Evolutionary conservation across 371 early-diverging fungal genomes (phyloP).

Genomic region (Mucor mucedo): DNA sequence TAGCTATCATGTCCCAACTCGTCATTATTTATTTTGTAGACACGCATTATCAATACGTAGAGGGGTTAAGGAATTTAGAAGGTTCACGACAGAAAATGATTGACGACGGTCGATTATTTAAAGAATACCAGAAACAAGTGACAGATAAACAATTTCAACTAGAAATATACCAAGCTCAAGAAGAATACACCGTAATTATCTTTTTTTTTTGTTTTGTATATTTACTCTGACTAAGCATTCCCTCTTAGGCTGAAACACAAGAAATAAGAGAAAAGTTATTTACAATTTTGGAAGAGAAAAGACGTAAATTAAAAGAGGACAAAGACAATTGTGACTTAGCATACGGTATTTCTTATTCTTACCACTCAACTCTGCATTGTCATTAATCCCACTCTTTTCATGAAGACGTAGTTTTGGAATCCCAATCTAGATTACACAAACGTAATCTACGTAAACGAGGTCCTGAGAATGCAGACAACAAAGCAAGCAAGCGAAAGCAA

Average conservation of each 20-base stretch:
- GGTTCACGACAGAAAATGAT: constrained; percentile 60
- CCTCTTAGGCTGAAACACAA: constrained; percentile 62
- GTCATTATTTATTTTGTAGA: constrained; percentile 33
- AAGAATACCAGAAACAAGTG: constrained; percentile 72
- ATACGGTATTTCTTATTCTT: constrained; percentile 46
- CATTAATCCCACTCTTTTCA: not conserved
- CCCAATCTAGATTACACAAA: constrained; percentile 42
- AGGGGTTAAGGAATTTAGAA: constrained; percentile 65
- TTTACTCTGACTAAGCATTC: constrained; percentile 3
- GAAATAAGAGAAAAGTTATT: constrained; percentile 76
- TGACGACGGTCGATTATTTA: constrained; percentile 59
- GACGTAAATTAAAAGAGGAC: constrained; percentile 80
- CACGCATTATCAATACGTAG: constrained; percentile 69
- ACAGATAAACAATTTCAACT: constrained; percentile 68
- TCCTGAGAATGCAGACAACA: constrained; percentile 41
- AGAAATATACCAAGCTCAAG: constrained; percentile 61
- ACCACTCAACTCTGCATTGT: too few species aligned
- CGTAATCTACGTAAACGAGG: constrained; percentile 51
- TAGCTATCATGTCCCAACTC: too few species aligned
- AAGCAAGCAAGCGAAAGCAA: constrained; percentile 49
- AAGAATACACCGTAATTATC: constrained; percentile 57
- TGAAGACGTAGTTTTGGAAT: constrained; percentile 43
- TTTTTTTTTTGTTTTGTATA: constrained; percentile 1
- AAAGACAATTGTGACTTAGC: constrained; percentile 80
- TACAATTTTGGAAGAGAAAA: constrained; percentile 74